A percentile compares a stretch with the other conserved stretches of the same genome.
Conservation (phyloP, 139 green algal genomes). For the Micractinium sp. region DNA sequence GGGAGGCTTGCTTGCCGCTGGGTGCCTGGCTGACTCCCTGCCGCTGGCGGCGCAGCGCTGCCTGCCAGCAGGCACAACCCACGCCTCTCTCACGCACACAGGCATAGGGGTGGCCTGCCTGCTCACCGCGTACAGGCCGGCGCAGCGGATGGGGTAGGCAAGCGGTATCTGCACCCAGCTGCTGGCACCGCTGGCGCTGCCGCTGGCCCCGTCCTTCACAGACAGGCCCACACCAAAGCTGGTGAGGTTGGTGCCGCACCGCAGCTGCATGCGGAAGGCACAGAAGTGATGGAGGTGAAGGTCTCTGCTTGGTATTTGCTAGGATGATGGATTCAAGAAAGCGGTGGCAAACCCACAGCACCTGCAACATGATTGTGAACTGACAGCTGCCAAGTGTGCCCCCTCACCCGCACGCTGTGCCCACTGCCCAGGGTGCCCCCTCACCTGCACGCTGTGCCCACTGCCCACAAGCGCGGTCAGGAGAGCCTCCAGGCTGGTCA, state of each 20-base stretch:
- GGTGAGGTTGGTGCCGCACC: conserved; percentile 21
- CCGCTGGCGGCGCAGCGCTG: not conserved
- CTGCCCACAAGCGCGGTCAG: conserved; percentile 22
- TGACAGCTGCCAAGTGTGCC: too few species aligned
- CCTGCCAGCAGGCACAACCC: not conserved
- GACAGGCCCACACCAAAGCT: conserved; percentile 21
- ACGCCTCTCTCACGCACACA: not conserved
- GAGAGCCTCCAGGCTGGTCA: conserved; percentile 7
- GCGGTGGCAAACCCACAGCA: too few species aligned
- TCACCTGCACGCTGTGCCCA: conserved; percentile 16
- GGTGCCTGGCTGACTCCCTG: not conserved
- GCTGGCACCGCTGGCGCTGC: not conserved
- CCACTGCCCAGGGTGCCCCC: too few species aligned
- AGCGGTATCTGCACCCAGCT: conserved; percentile 32
- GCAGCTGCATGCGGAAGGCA: not conserved
- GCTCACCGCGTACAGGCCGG: conserved; percentile 27
- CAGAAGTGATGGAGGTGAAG: too few species aligned
- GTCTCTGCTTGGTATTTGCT: too few species aligned
- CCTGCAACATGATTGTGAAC: too few species aligned
- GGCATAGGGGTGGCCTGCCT: too few species aligned
- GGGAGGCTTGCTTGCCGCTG: too few species aligned
- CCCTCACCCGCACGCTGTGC: not conserved
- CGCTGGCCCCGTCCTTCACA: not conserved
- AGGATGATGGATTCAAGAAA: too few species aligned
- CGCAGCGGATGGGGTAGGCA: conserved; percentile 31